Base-by-base conservation (phyloP, 805 yeast species). In the Maudiozyma serrabonitensis region DNA sequence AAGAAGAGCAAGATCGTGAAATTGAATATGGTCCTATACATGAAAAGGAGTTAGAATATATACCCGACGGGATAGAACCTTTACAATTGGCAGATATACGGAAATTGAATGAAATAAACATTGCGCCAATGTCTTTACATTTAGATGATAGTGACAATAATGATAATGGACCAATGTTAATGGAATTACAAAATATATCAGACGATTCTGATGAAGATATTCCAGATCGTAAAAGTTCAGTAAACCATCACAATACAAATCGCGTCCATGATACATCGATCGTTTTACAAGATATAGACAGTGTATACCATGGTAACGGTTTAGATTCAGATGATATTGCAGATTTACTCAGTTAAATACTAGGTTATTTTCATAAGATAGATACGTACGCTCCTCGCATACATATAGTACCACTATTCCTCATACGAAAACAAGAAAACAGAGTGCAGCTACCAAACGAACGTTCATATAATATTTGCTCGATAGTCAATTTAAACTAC, bases 61-160 rank as follows among this genome's bases (percentile, higher is more conserved):
- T 67, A 6, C 83, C 84, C 25, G 55, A 66, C 52, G 73, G 72
- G 40, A 64, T 71, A 52, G 71, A 70, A n/a, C 72, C 74, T 1
- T 64, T 75, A 31, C 57, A 65, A 11, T 56, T 61, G 4, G 62
- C 62, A 49, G 68, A 69, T 58, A 18, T 65, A 50, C 50, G 46
- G 28, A 55, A 60, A 52, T 49, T 66, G 55, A 52, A 58, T 34
- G 46, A 43, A 12, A 49, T 42, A 34, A n/a, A 46, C 26, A 35
- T 35, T 2, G n/a, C 31, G 7, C 31, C 31, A 11, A 15, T 26
- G 43, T 23, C n/a, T 2, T 35, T 35, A 15, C 7, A 13, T 15
- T n/a, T 35, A 35, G 38, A 16, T 15, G 45, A 48, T 13, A 58
- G 37, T 2, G 35, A 37, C 25, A 21, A 28, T 5, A 26, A 41